Base-by-base conservation (phyloP, 2,329 filamentous ascomycete species). In the Peltaster fructicola region DNA sequence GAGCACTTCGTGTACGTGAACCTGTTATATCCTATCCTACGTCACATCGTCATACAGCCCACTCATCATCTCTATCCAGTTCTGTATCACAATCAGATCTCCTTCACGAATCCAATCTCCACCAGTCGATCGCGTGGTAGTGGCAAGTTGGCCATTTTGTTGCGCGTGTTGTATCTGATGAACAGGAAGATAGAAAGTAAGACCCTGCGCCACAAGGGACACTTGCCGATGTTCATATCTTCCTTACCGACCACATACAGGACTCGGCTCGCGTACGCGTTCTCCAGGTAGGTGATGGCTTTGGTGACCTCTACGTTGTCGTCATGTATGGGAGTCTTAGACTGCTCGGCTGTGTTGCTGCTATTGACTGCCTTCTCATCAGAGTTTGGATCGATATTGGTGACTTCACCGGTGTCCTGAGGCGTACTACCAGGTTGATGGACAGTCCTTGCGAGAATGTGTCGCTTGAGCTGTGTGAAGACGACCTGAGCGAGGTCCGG, bases 21-120 rank as follows among this genome's bases (percentile, higher is more conserved):
- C n/a, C n/a, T n/a, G n/a, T n/a, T n/a, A n/a, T n/a, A n/a, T n/a
- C n/a, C n/a, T n/a, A n/a, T n/a, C n/a, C n/a, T n/a, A n/a, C n/a
- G n/a, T 20, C 18, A 20, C 12, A 11, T 20, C 18, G 18, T 20
- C 18, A 7, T 20, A 10, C 18, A 20, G 12, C 18, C n/a, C n/a
- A n/a, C n/a, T n/a, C n/a, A n/a, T n/a, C n/a, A n/a, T n/a, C n/a
- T n/a, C n/a, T n/a, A n/a, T n/a, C n/a, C n/a, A n/a, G n/a, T n/a
- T n/a, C n/a, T n/a, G n/a, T n/a, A n/a, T n/a, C n/a, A n/a, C n/a
- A n/a, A 4, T 29, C 22, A 71, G 26, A 75, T 67, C 33, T 74
- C 67, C 48, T 73, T 74, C 1, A 75, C 59, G 41, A 75, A 77
- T 0, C 73, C 73, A 10, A 77, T 68, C 49, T 76, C 73, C 10